Evolutionary conservation across 768 basidiomycete genomes (phyloP).

Genomic region (Cubamyces sp.): DNA sequence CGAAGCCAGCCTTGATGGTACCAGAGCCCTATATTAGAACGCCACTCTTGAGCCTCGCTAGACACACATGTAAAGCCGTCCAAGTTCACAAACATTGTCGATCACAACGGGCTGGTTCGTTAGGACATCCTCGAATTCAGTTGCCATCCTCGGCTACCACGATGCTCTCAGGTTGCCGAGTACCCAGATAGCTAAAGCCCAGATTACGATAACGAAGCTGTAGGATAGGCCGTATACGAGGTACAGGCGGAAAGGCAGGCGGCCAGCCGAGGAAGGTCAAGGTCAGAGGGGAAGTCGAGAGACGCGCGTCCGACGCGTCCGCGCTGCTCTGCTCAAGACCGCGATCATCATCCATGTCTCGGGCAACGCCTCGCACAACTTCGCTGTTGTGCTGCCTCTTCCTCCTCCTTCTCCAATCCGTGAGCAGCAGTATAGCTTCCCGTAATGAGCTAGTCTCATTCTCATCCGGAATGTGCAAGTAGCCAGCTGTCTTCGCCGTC

Average conservation of each 20-base stretch:
- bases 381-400: slow-evolving; percentile 25
- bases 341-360: slow-evolving; percentile 26
- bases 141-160: slow-evolving; percentile 56
- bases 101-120: slow-evolving; percentile 99
- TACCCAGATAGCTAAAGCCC: neutral
- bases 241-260: slow-evolving; percentile 3
- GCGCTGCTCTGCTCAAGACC: slow-evolving; percentile 18
- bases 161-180: neutral
- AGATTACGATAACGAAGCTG: slow-evolving; percentile 11
- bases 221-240: slow-evolving; percentile 12
- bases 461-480: slow-evolving; percentile 1
- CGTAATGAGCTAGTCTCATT: neutral
- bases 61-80: slow-evolving; percentile 32
- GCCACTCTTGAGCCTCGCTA: neutral
- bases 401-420: slow-evolving; percentile 28
- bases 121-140: slow-evolving; percentile 90
- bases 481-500: slow-evolving; percentile 47
- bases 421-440: slow-evolving; percentile 15
- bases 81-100: slow-evolving; percentile 77
- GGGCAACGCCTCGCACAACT: slow-evolving; percentile 18
- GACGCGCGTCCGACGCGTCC: slow-evolving; percentile 23
- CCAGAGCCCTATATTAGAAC: slow-evolving; percentile 79
- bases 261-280: slow-evolving; percentile 20
- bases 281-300: slow-evolving; percentile 17
- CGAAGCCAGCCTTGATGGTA: slow-evolving; percentile 98